Evolutionary conservation across 495 filamentous ascomycete genomes (phyloP).

Genomic region (Podospora bellae-mahoneyi): DNA sequence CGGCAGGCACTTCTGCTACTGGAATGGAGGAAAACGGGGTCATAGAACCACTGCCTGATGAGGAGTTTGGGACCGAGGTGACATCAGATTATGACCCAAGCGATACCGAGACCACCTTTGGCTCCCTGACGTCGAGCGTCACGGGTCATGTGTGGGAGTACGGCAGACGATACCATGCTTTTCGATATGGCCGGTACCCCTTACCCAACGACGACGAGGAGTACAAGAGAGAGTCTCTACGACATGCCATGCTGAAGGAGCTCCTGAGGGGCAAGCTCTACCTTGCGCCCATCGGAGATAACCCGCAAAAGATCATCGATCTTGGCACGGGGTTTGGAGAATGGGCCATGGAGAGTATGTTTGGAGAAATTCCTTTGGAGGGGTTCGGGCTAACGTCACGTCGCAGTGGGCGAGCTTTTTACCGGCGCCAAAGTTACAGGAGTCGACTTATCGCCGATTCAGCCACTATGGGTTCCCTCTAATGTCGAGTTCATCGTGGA

Average conservation of each 20-base stretch:
- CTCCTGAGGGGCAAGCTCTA: constrained; percentile 56
- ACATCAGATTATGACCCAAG: constrained; percentile 37
- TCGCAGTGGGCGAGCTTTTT: constrained; percentile 50
- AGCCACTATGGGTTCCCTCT: constrained; percentile 55
- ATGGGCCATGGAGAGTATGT: constrained; percentile 65
- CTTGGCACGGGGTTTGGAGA: constrained; percentile 61
- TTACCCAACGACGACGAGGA: constrained; percentile 42
- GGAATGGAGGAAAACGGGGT: constrained; percentile 29
- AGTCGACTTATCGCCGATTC: constrained; percentile 62
- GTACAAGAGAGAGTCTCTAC: constrained; percentile 44
- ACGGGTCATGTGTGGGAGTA: constrained; percentile 37
- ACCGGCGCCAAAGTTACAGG: constrained; percentile 56
- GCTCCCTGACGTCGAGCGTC: constrained; percentile 36
- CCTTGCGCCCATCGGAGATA: constrained; percentile 54
- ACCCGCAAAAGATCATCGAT: constrained; percentile 62
- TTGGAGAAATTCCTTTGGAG: not conserved
- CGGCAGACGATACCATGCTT: constrained; percentile 38
- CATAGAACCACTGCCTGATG: constrained; percentile 25
- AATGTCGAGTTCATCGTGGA: constrained; percentile 59
- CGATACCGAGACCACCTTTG: constrained; percentile 27
- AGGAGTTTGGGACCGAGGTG: constrained; percentile 18
- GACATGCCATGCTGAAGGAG: constrained; percentile 58
- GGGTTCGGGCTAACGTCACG: not conserved
- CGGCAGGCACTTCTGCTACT: constrained; percentile 1
- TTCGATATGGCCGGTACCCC: constrained; percentile 33